Conservation (phyloP, 1,284 basidiomycete genomes). For the Marasmius sp. region DNA sequence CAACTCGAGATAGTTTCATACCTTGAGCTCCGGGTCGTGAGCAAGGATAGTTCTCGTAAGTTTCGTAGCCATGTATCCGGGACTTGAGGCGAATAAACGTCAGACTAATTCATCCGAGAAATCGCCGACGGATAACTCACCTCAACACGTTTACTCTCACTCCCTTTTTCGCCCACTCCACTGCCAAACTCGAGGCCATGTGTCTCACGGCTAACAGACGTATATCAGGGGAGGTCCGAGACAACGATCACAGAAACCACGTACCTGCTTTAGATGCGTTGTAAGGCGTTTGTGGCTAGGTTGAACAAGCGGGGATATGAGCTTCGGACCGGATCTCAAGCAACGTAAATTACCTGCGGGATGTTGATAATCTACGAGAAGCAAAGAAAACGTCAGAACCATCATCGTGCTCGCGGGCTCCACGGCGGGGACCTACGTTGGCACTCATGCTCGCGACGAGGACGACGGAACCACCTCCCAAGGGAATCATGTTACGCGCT, state of each 20-base stretch:
- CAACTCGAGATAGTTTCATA: conserved; percentile 26
- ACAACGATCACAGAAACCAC: conserved; percentile 15
- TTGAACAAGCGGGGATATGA: background rate
- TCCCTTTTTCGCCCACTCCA: conserved; percentile 87
- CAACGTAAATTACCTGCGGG: conserved; percentile 54
- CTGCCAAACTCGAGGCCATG: conserved; percentile 83
- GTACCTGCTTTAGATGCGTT: conserved; percentile 90
- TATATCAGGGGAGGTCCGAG: background rate
- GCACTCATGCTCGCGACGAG: conserved; percentile 92
- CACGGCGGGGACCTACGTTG: conserved; percentile 52
- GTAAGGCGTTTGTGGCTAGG: conserved; percentile 89
- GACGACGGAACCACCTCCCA: conserved; percentile 80
- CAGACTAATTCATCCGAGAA: background rate
- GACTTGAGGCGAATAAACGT: conserved; percentile 41
- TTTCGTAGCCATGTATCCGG: conserved; percentile 90
- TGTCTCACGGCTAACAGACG: conserved; percentile 73
- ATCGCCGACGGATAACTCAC: conserved; percentile 31
- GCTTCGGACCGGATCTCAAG: background rate
- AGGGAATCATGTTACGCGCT: conserved; percentile 77
- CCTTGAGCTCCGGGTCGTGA: conserved; percentile 72
- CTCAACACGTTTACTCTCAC: conserved; percentile 83
- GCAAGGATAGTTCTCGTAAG: conserved; percentile 80
- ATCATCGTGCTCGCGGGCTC: background rate
- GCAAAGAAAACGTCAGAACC: conserved; percentile 16
- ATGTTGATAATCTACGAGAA: conserved; percentile 75